phyloP scores from a whole-genome alignment of 2,329 filamentous ascomycete genomes.

The Pleoardoris graminearum region DNA sequence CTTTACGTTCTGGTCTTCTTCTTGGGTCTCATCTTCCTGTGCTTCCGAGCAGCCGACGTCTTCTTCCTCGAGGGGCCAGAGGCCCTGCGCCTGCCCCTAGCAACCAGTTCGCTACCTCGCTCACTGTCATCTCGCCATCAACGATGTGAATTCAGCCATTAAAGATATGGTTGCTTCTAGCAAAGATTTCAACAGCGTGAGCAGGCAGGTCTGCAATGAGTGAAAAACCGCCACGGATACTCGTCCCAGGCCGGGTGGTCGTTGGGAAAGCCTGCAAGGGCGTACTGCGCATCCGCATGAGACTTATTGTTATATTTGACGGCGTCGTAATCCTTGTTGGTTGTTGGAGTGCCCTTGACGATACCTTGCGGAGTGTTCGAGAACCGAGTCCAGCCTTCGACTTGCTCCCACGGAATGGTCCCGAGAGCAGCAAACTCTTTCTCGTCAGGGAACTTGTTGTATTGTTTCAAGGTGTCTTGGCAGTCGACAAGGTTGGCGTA shows the following conservation, averaged over 20 bases:
- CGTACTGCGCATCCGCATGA: not conserved
- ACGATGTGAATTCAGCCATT: too few relatives aligned
- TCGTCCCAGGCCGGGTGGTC: not conserved
- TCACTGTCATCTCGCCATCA: too few relatives aligned
- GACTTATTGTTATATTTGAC: not conserved
- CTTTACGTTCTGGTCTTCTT: not conserved
- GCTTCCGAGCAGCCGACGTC: not conserved
- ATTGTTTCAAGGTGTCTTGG: not conserved
- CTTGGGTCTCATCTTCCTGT: not conserved
- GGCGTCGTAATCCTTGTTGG: not conserved
- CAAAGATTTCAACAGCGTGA: not conserved
- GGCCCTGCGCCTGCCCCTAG: too few relatives aligned
- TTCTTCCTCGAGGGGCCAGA: not conserved
- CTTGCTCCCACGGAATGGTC: not conserved
- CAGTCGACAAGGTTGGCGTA: not conserved
- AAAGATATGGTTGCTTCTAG: not conserved
- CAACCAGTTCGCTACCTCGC: not conserved
- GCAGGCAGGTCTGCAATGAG: not conserved
- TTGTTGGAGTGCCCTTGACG: not conserved
- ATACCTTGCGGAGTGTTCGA: not conserved
- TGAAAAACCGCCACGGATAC: not conserved
- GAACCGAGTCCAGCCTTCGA: not conserved
- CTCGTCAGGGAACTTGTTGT: not conserved
- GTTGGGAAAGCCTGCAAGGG: not conserved
- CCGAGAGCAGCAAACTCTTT: not conserved